These are phyloP conservation scores for Pleurotus tuoliensis DNA, from an alignment of 768 basidiomycete genomes.

Conservation along the genomic window DNA sequence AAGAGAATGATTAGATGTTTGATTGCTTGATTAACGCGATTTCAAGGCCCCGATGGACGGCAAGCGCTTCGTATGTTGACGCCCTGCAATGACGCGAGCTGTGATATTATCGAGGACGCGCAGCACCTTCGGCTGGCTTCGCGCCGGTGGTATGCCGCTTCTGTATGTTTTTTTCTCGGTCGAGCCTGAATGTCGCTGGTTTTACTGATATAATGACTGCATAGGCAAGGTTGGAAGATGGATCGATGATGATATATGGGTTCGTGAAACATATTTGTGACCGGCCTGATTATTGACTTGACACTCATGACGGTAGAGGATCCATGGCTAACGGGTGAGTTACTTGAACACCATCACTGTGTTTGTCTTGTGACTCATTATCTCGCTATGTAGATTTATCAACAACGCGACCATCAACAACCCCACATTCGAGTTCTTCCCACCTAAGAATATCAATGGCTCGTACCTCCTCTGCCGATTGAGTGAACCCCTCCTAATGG, in stretches of 20 bases:
- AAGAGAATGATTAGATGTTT: too few relatives aligned
- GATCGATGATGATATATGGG: constrained; percentile 1
- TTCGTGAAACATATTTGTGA: not conserved
- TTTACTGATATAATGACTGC: too few relatives aligned
- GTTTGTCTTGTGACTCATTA: not conserved
- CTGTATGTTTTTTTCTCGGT: constrained; percentile 16
- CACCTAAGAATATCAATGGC: constrained; percentile 33
- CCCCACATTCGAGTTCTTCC: constrained; percentile 14
- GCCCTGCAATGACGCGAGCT: constrained; percentile 29
- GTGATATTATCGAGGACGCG: constrained; percentile 33
- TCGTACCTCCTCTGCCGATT: not conserved
- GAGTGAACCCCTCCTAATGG: too few relatives aligned
- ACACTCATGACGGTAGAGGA: not conserved
- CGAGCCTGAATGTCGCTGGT: too few relatives aligned
- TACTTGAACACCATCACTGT: not conserved
- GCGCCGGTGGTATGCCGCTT: constrained; percentile 38
- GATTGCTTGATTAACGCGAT: not conserved
- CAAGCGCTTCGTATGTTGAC: constrained; percentile 34
- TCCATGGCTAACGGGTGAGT: not conserved
- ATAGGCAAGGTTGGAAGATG: not conserved
- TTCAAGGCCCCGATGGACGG: constrained; percentile 20
- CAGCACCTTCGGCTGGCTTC: constrained; percentile 27
- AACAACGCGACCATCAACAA: constrained; percentile 33
- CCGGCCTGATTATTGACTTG: not conserved
- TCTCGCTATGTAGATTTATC: constrained; percentile 43